Conservation (phyloP, 768 basidiomycete species). For the Harrya chromipes region DNA sequence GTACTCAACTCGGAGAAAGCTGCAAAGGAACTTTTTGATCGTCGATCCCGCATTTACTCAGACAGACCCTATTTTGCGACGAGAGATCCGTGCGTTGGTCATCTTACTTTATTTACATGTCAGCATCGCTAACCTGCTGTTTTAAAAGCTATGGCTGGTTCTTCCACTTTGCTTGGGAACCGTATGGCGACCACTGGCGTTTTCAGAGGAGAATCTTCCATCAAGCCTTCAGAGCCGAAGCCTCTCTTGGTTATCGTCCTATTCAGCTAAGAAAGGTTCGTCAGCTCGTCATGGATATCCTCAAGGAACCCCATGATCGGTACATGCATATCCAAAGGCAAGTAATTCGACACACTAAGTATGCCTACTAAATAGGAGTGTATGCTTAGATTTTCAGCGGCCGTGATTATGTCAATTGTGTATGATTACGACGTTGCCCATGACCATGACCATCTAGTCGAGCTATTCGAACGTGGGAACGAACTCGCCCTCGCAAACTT, state of each 20-base stretch:
- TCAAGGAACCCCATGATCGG: conserved; percentile 5
- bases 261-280: conserved; percentile 19
- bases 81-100: conserved; percentile 12
- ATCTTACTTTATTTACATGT: neutral
- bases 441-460: conserved; percentile 36
- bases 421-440: conserved; percentile 39
- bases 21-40: conserved; percentile 28
- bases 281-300: conserved; percentile 16
- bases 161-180: conserved; percentile 14
- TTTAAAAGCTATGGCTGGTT: conserved; percentile 20
- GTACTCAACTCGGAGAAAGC: conserved; percentile 24
- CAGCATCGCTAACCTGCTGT: neutral
- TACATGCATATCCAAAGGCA: conserved; percentile 9
- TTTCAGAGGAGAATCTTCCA: conserved; percentile 22
- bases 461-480: conserved; percentile 35
- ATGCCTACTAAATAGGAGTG: neutral
- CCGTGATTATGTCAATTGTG: conserved; percentile 38
- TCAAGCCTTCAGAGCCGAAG: conserved; percentile 22
- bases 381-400: conserved; percentile 29
- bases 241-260: conserved; percentile 5
- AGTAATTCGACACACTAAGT: neutral
- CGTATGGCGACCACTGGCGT: conserved; percentile 24
- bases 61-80: conserved; percentile 22
- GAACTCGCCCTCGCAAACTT: conserved; percentile 10
- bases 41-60: conserved; percentile 26